Evolutionary conservation across 2,329 filamentous ascomycete species (phyloP).

Genomic region (Aureobasidium lini): DNA sequence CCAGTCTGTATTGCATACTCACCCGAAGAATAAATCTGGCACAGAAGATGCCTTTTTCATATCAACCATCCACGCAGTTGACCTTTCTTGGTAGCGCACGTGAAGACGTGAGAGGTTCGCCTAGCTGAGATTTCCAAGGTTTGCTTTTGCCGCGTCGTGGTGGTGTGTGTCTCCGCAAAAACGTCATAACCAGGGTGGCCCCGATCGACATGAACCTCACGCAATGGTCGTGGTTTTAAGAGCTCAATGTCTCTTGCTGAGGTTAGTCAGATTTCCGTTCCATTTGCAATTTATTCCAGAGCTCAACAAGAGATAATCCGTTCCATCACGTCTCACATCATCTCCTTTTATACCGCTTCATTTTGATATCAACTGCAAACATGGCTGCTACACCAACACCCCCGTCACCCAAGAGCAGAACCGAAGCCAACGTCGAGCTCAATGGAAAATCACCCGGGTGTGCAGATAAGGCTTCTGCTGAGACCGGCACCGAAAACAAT

Average conservation of each 20-base stretch:
- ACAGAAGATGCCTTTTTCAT: not conserved
- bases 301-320: too few species aligned
- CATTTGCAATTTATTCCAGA: too few species aligned
- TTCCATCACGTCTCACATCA: too few species aligned
- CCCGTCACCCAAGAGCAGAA: not conserved
- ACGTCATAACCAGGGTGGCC: not conserved
- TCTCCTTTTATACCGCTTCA: too few species aligned
- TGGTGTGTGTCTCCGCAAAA: too few species aligned
- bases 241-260: not conserved
- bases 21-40: not conserved
- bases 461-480: not conserved
- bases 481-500: not conserved
- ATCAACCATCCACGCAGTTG: too few species aligned
- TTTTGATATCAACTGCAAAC: not conserved
- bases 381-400: not conserved
- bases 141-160: too few species aligned
- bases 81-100: too few species aligned
- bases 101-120: too few species aligned
- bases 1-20: conserved; percentile 1
- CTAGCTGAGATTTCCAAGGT: too few species aligned
- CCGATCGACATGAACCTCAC: not conserved
- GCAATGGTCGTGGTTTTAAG: not conserved
- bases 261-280: not conserved
- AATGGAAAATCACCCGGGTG: not conserved
- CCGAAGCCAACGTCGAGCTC: not conserved